Evolutionary conservation across 1,284 basidiomycete species (phyloP).

Genomic region (Sparassis latifolia): DNA sequence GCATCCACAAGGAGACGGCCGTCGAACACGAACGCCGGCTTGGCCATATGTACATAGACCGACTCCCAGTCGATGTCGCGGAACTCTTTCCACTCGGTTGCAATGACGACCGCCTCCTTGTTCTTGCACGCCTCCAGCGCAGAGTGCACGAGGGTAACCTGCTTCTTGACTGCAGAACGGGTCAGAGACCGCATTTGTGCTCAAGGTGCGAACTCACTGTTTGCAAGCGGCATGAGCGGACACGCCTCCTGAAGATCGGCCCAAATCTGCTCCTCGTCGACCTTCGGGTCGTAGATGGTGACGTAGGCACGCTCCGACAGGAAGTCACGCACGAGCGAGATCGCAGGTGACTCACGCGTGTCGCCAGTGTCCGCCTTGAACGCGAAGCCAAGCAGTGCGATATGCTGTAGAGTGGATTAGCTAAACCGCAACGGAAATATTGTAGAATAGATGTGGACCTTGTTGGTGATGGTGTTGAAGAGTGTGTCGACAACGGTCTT

Average conservation of each 20-base stretch:
- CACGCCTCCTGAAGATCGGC: constrained; percentile 63
- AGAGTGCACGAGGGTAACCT: constrained; percentile 72
- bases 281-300: constrained; percentile 92
- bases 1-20: constrained; percentile 84
- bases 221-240: constrained; percentile 47
- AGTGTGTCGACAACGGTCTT: constrained; percentile 90
- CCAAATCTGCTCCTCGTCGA: constrained; percentile 70
- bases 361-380: constrained; percentile 98
- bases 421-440: constrained; percentile 12
- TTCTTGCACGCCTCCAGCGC: constrained; percentile 85
- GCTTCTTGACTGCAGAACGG: constrained; percentile 68
- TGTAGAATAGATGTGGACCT: constrained; percentile 42
- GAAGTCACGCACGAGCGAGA: constrained; percentile 93
- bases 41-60: constrained; percentile 88
- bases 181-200: not conserved
- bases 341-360: constrained; percentile 95
- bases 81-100: constrained; percentile 97
- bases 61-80: constrained; percentile 82
- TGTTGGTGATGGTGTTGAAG: constrained; percentile 96
- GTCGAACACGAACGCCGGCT: constrained; percentile 96
- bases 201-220: constrained; percentile 38
- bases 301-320: constrained; percentile 83
- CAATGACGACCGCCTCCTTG: constrained; percentile 90
- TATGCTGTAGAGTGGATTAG: constrained; percentile 50
- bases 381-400: constrained; percentile 94